Evolutionary conservation across 2,329 filamentous ascomycete species (phyloP), one percentile per base, ranked within the genome.

Genomic region (Monosporascus sp.): DNA sequence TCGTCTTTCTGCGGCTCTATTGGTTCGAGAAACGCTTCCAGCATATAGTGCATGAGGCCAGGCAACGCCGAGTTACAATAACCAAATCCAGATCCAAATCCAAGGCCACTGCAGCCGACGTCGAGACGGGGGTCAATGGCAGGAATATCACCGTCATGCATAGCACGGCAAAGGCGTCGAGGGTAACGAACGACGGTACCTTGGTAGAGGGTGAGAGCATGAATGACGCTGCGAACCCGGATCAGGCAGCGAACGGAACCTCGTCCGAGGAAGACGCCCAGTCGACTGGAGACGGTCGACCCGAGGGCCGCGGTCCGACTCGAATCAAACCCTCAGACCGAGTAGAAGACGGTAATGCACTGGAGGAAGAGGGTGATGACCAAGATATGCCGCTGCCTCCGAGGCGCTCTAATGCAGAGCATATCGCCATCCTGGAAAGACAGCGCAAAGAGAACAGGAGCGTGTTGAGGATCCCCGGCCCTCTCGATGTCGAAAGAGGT

Each of bases 21-120:
- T 99, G 93, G 93, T 99, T 99, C 68, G 92, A 99, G 72, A 96
- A 95, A 71, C 84, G 92, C 7, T 97, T 99, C 67, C 88, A 96
- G 67, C 80, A 89, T 63, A 82, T 96, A 59, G 91, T 88, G 15
- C 79, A 79, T 37, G 89, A 96, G 62, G 85, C 89, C 1, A 82
- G 84, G 51, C 77, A 74, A 44, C 76, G 86, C 51, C 83, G 92
- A 51, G 78, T 80, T 51, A 87, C 80, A 37, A 70, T 86, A n/a
- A 74, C 78, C 71, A 75, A 85, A 75, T 74, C 88, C 65, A 72
- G 83, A 73, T 72, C 86, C 67, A 72, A 77, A 54, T 65, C 73
- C 2, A 69, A 67, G 37, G 60, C 66, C 8, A 78, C 84, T 48
- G 57, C 74, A 5, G 72, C 72, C 9, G 71, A 74, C n/a, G 68